Evolutionary conservation across 441 rosid genomes (phyloP).

Genomic region (Arabidopsis lyrata): DNA sequence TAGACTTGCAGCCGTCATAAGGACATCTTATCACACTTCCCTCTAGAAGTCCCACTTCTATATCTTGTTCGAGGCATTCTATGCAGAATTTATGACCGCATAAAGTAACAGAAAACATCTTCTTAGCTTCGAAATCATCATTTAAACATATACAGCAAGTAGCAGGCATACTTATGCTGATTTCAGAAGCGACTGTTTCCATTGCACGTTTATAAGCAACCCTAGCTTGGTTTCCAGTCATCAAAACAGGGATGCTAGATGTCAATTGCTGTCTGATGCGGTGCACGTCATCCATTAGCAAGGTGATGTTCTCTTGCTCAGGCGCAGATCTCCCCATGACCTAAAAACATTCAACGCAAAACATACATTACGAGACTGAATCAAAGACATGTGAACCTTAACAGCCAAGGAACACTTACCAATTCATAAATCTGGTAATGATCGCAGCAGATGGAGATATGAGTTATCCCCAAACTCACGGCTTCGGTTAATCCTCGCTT

Average conservation of each 20-base stretch:
- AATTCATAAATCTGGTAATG: constrained; percentile 50
- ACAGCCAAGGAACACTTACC: constrained; percentile 38
- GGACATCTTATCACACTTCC: not conserved
- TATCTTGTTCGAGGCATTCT: not conserved
- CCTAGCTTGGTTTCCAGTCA: not conserved
- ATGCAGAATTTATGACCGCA: not conserved
- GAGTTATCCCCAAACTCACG: constrained; percentile 52
- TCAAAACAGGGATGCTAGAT: not conserved
- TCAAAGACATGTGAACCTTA: not conserved
- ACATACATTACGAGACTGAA: not conserved
- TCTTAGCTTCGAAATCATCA: not conserved
- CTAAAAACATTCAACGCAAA: not conserved
- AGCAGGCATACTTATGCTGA: too few relatives aligned
- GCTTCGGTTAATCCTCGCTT: constrained; percentile 66
- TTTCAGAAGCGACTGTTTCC: not conserved
- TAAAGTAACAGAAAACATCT: not conserved
- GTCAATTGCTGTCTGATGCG: not conserved
- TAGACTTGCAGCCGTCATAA: not conserved
- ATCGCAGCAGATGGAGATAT: constrained; percentile 53
- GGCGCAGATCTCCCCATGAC: not conserved
- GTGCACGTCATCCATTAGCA: not conserved
- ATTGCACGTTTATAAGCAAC: not conserved
- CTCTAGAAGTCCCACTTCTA: not conserved
- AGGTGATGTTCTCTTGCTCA: not conserved
- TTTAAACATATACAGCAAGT: too few relatives aligned